Base-by-base conservation (phyloP, 805 yeast species). In the Yarrowia deformans region DNA sequence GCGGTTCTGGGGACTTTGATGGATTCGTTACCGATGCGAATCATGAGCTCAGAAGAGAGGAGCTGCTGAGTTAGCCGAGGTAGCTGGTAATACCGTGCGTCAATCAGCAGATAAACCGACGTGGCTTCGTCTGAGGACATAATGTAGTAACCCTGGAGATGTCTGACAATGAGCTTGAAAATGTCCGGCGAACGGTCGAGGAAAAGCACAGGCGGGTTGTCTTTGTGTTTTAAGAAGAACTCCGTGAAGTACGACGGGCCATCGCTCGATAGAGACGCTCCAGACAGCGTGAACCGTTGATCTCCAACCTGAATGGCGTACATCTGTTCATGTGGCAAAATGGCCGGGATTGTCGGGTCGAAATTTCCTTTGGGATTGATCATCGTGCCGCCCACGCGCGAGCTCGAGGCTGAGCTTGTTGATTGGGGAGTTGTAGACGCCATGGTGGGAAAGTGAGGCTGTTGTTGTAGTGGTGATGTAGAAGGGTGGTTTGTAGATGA, bases 211-310 rank as follows among this genome's bases (percentile, higher is more conserved):
- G 76, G 74, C 8, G 78, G 77, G 23, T 79, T 74, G 46, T 69
- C 72, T 13, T 71, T 69, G 60, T 72, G 58, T 6, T 74, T 73
- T 12, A 64, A 52, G 76, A 93, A 93, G 79, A 81, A 91, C 35
- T 84, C 81, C 2, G 97, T 91, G 80, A 93, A 93, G 76, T 90
- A 92, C 5, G 96, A 90, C 0, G 98, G 98, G 3, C 89, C 88
- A 78, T 93, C 97, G 1, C 90, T 90, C 34, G 92, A 89, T 46
- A 93, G 78, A 1, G 97, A 91, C 0, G 95, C 93, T 0, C 97
- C 97, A 74, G 92, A 88, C 18, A 89, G 73, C n/a, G 82, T 80
- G 77, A 88, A 92, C 34, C 85, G 72, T 71, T 81, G 82, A 23
- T 82, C 83, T 0, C 97, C 97, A 13, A 91, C 87, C 75, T 88